These are phyloP conservation scores for Pseudonitzschia pungens DNA, from an alignment of 108 stramenopile genomes.

Conservation along the genomic window DNA sequence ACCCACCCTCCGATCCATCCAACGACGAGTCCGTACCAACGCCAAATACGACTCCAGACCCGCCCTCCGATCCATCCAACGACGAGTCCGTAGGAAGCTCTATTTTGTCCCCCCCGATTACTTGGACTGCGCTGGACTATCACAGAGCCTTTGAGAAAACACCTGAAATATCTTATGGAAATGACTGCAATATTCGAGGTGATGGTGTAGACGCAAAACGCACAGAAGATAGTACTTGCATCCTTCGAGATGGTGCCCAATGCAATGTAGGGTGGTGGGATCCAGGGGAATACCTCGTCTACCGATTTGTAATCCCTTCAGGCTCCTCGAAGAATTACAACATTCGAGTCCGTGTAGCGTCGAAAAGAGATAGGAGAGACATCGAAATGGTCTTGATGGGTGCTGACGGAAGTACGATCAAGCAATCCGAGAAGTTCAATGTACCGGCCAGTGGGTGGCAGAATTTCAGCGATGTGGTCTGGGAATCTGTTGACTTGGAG, in stretches of 20 bases:
- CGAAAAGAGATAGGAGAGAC: not conserved
- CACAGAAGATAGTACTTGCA: slow-evolving; percentile 5
- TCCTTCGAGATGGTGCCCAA: slow-evolving; percentile 1
- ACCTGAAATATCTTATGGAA: slow-evolving; percentile 1
- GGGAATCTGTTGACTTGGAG: slow-evolving; percentile 9
- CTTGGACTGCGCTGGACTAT: slow-evolving; percentile 19
- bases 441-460: slow-evolving; percentile 4
- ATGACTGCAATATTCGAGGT: slow-evolving; percentile 2
- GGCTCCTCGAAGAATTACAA: not conserved
- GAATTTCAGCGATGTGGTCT: slow-evolving; percentile 4
- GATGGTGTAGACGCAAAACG: slow-evolving; percentile 16
- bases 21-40: not conserved
- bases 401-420: not conserved
- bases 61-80: not conserved
- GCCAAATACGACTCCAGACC: not conserved
- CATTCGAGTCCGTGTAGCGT: slow-evolving; percentile 11
- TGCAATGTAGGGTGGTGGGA: slow-evolving; percentile 12
- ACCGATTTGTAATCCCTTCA: not conserved
- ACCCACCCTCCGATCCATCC: not conserved
- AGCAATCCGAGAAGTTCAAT: not conserved
- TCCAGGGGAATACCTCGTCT: not conserved
- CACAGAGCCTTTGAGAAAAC: slow-evolving; percentile 14
- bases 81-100: not conserved
- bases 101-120: not conserved
- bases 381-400: not conserved